Conservation (phyloP, 148 eudicot genomes). For the Silene uniflora region DNA sequence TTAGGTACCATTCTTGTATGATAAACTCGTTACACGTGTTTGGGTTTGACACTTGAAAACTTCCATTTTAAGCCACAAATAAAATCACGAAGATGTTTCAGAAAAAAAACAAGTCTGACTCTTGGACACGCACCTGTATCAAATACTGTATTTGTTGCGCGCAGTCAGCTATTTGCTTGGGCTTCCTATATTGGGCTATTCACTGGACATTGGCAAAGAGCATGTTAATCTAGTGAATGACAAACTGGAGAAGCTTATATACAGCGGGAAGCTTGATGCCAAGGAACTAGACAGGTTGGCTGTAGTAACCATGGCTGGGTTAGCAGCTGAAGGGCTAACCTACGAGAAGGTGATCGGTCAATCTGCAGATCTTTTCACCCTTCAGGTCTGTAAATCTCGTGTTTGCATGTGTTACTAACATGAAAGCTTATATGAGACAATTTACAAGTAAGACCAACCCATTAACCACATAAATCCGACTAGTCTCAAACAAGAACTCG, state of each 20-base stretch:
- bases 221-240: constrained; percentile 86
- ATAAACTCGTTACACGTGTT: too few relatives aligned
- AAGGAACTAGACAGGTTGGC: constrained; percentile 94
- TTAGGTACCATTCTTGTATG: constrained; percentile 43
- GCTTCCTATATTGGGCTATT: constrained; percentile 82
- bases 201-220: constrained; percentile 93
- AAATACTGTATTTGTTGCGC: background rate
- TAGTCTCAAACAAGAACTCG: background rate
- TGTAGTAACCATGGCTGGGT: constrained; percentile 93
- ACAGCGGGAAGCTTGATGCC: constrained; percentile 91
- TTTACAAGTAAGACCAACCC: too few relatives aligned
- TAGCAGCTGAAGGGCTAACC: constrained; percentile 91
- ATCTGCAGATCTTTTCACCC: constrained; percentile 93
- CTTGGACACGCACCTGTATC: too few relatives aligned
- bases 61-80: too few relatives aligned
- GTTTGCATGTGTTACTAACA: too few relatives aligned
- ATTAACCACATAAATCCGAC: background rate
- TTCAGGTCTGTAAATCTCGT: constrained; percentile 64
- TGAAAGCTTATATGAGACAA: too few relatives aligned
- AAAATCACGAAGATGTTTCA: background rate
- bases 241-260: constrained; percentile 79
- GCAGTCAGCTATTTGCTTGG: constrained; percentile 92
- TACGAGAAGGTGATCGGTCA: constrained; percentile 95
- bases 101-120: background rate
- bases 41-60: too few relatives aligned